Conservation (phyloP, 805 yeast species). For the Candida wancherniae region DNA sequence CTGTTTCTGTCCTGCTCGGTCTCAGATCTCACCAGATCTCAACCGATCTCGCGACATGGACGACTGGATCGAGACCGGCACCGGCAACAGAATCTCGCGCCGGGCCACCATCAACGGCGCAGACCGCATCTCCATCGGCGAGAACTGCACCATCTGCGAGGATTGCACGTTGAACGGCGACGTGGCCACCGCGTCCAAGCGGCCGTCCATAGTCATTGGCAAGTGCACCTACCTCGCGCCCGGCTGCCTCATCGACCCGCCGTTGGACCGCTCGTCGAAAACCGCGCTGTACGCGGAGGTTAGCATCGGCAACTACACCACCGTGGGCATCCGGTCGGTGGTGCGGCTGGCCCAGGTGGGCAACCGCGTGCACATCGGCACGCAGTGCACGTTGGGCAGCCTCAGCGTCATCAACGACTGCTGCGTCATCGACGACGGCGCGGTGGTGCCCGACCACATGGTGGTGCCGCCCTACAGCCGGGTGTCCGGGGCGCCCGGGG, state of each 20-base stretch:
- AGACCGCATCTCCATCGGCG: conserved; percentile 40
- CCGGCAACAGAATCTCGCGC: conserved; percentile 48
- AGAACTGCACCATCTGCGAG: conserved; percentile 41
- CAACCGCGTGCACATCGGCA: conserved; percentile 45
- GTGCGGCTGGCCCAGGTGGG: conserved; percentile 42
- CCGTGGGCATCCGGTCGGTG: conserved; percentile 32
- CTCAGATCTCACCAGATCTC: background rate
- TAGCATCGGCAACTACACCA: conserved; percentile 43
- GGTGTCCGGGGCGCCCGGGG: conserved; percentile 39
- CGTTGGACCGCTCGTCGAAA: conserved; percentile 14
- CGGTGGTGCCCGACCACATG: conserved; percentile 36
- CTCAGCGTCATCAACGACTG: conserved; percentile 47
- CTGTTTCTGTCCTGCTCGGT: too few species aligned
- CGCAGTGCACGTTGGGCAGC: conserved; percentile 32
- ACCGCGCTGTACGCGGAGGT: conserved; percentile 9
- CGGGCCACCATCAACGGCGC: conserved; percentile 41
- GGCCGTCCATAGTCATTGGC: conserved; percentile 39
- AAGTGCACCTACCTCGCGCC: conserved; percentile 39
- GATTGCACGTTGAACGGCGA: conserved; percentile 34
- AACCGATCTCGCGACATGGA: conserved; percentile 1
- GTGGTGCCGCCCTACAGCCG: conserved; percentile 51
- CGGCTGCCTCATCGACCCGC: conserved; percentile 27
- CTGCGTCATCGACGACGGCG: conserved; percentile 40
- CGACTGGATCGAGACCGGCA: conserved; percentile 45
- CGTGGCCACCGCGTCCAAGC: conserved; percentile 14